phyloP scores from a whole-genome alignment of 805 yeast genomes.

The Kazachstania africana region DNA sequence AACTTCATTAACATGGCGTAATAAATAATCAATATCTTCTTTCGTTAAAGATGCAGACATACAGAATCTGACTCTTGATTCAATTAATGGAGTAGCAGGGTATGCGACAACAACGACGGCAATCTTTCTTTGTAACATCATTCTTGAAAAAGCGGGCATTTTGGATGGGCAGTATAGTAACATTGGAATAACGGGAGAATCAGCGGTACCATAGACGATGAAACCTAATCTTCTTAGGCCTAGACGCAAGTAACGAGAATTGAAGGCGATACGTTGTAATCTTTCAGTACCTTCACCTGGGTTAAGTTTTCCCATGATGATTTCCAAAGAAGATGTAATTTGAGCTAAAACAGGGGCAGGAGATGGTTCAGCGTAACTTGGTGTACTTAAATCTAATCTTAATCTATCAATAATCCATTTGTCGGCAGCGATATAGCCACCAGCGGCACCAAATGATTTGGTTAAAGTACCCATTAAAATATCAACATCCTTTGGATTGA shows the following conservation, averaged over 20 bases:
- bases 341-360: constrained; percentile 91
- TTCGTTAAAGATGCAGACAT: constrained; percentile 86
- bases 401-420: constrained; percentile 60
- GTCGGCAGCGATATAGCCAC: constrained; percentile 87
- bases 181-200: constrained; percentile 90
- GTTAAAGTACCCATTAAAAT: constrained; percentile 95
- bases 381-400: constrained; percentile 60
- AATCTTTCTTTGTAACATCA: constrained; percentile 64
- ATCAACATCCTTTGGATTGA: constrained; percentile 68
- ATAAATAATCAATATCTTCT: constrained; percentile 77
- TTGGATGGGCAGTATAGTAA: constrained; percentile 82
- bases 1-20: constrained; percentile 58
- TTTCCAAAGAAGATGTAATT: constrained; percentile 65
- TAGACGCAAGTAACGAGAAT: constrained; percentile 82
- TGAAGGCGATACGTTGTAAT: constrained; percentile 86
- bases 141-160: constrained; percentile 85
- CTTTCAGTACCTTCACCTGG: constrained; percentile 94
- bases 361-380: constrained; percentile 69
- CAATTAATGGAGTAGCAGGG: constrained; percentile 90
- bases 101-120: constrained; percentile 96
- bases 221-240: constrained; percentile 90
- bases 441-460: constrained; percentile 97
- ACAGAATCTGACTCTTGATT: constrained; percentile 87
- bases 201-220: constrained; percentile 89
- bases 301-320: constrained; percentile 68